Base-by-base conservation (phyloP, 495 filamentous ascomycete genomes). In the Trichodelitschia bisporula region DNA sequence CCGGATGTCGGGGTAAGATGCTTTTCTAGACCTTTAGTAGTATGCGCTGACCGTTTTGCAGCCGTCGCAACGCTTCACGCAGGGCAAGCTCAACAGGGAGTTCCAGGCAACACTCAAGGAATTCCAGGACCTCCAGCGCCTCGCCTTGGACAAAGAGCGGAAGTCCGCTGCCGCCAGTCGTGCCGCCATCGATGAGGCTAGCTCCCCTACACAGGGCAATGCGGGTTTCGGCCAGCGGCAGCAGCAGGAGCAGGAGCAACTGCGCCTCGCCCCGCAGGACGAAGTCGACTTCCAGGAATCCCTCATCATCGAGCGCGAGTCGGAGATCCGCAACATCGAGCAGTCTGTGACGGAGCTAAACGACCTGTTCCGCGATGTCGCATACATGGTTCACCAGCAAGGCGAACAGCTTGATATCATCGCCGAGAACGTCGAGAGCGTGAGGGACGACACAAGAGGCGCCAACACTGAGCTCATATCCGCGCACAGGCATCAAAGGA, bases 201-300 rank as follows among this genome's bases (percentile, higher is more conserved):
- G 34, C 11, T 40, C 37, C 2, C 37, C 46, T 5, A 39, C 38
- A 4, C 19, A 40, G n/a, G n/a, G n/a, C n/a, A n/a, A n/a, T n/a
- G 39, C 10, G 39, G 53, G 28, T 29, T 45, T 40, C 40, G 54
- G 36, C 35, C 64, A 73, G 38, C 57, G 62, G 17, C 58, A 62
- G 31, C 58, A 65, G 31, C 76, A 82, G 43, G 61, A 84, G 32
- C 66, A 84, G 44, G 69, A 86, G 39, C 65, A 77, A 41, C 57
- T 72, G 16, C 76, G 72, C 11, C 62, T 95, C 1, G 86, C 86
- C 1, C 65, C 80, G 20, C 86, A 99, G 47, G 72, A 77, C 44
- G 86, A 99, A 42, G 86, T 99, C 30, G 82, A 95, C 43, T 99
- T 95, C 57, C 89, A 99, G 44, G 89, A 95, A 37, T 69, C 72